Conservation (phyloP, 2,329 filamentous ascomycete species). For the Colletotrichum falcatum region DNA sequence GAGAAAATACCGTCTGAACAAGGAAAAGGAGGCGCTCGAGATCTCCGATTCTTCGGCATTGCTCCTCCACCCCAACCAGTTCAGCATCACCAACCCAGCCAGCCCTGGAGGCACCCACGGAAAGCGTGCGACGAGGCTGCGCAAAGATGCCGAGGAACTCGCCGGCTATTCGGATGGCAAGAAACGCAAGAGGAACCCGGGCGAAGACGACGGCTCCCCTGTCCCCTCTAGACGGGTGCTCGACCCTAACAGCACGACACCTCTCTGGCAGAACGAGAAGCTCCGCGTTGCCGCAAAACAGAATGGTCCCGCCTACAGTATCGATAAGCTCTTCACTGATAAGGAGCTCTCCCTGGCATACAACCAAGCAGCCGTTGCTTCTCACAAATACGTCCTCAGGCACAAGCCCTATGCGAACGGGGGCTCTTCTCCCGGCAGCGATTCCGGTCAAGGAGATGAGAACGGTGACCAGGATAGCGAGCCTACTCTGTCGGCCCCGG, state of each 20-base stretch:
- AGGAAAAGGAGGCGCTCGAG: constrained; percentile 76
- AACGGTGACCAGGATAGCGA: constrained; percentile 62
- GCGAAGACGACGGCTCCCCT: constrained; percentile 73
- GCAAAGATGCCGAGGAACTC: constrained; percentile 71
- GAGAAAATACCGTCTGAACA: constrained; percentile 73
- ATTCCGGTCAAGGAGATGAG: constrained; percentile 65
- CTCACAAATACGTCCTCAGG: constrained; percentile 71
- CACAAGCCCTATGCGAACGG: constrained; percentile 66
- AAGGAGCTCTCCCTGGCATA: constrained; percentile 76
- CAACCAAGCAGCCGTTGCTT: constrained; percentile 70
- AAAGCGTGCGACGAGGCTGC: constrained; percentile 72
- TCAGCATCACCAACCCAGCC: constrained; percentile 72
- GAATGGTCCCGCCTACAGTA: constrained; percentile 71
- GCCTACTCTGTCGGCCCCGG: constrained; percentile 60
- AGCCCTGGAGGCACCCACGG: constrained; percentile 73
- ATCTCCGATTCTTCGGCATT: constrained; percentile 75
- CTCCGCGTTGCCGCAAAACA: constrained; percentile 65
- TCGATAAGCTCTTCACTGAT: constrained; percentile 78
- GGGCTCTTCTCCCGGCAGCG: constrained; percentile 65
- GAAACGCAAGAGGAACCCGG: constrained; percentile 71
- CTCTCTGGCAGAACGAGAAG: constrained; percentile 73
- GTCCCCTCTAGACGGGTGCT: constrained; percentile 67
- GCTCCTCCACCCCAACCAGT: constrained; percentile 76
- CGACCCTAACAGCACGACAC: constrained; percentile 69
- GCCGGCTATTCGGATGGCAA: constrained; percentile 66